Conservation (phyloP, 2,329 filamentous ascomycete genomes). For the Calonectria henricotiae region DNA sequence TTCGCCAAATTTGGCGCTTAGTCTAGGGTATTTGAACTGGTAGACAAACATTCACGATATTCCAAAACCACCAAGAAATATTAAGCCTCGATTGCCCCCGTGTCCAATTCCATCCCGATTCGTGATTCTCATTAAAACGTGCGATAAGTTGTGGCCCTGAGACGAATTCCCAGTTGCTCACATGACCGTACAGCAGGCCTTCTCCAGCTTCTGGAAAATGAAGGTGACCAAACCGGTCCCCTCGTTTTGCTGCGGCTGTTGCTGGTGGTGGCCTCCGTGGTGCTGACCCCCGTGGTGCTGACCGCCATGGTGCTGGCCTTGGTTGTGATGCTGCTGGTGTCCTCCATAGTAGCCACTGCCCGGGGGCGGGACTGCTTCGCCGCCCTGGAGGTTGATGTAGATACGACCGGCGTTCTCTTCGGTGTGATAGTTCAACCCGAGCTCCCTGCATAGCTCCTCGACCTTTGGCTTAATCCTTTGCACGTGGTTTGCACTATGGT, state of each 20-base stretch:
- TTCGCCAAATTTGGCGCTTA: neutral
- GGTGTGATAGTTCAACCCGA: conserved; percentile 86
- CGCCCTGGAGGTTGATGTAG: conserved; percentile 88
- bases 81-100: conserved; percentile 19
- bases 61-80: conserved; percentile 25
- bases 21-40: conserved; percentile 4
- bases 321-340: conserved; percentile 53
- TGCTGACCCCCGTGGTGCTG: conserved; percentile 63
- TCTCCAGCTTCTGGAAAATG: conserved; percentile 77
- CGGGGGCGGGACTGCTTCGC: conserved; percentile 70
- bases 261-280: conserved; percentile 64
- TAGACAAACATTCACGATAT: conserved; percentile 17
- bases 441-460: conserved; percentile 86
- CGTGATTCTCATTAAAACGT: conserved; percentile 33
- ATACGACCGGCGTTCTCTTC: conserved; percentile 94
- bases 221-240: conserved; percentile 74
- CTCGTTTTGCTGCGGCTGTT: conserved; percentile 67
- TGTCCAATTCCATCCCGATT: neutral
- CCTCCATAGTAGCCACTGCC: conserved; percentile 58
- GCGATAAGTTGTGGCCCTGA: conserved; percentile 31
- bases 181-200: conserved; percentile 84
- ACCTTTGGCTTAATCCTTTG: conserved; percentile 98
- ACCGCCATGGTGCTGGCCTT: conserved; percentile 59
- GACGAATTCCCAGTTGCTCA: conserved; percentile 58
- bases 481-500: conserved; percentile 85